These are phyloP conservation scores for Fusarium acutatum DNA, from an alignment of 2,329 filamentous ascomycete genomes.

Conservation along the genomic window DNA sequence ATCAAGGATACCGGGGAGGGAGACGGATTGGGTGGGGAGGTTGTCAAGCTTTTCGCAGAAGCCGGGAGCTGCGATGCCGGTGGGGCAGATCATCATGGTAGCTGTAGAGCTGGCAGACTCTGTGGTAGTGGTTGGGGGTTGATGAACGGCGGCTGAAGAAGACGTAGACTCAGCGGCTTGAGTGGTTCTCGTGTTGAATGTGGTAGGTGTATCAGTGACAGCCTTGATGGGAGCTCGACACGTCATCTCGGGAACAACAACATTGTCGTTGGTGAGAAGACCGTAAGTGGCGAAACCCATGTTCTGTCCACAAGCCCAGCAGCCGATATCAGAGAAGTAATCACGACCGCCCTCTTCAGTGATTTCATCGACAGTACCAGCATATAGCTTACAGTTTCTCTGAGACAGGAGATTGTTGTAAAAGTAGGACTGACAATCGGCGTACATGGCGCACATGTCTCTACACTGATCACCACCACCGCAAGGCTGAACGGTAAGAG, in stretches of 20 bases:
- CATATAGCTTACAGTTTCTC: not conserved
- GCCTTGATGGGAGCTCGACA: not conserved
- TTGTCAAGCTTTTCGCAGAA: not conserved
- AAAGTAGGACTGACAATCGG: not conserved
- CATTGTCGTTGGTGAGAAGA: not conserved
- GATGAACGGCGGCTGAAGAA: not conserved
- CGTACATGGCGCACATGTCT: conserved; percentile 3
- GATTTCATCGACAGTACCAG: not conserved
- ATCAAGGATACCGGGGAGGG: not conserved
- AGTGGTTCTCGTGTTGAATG: not conserved
- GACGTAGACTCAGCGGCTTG: not conserved
- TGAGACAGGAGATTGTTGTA: not conserved
- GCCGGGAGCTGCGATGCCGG: not conserved
- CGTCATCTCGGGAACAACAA: not conserved
- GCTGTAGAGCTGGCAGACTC: not conserved
- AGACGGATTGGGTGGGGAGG: not conserved
- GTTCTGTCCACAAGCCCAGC: conserved; percentile 9
- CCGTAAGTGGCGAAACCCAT: conserved; percentile 2
- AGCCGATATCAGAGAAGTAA: conserved; percentile 1
- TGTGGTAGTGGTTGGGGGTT: not conserved
- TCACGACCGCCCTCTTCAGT: not conserved
- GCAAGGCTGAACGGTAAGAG: not conserved
- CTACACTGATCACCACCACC: not conserved
- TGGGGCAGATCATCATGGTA: not conserved
- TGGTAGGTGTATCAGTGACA: not conserved